phyloP scores from a whole-genome alignment of 345 rosid species.

The Angophora floribunda region DNA sequence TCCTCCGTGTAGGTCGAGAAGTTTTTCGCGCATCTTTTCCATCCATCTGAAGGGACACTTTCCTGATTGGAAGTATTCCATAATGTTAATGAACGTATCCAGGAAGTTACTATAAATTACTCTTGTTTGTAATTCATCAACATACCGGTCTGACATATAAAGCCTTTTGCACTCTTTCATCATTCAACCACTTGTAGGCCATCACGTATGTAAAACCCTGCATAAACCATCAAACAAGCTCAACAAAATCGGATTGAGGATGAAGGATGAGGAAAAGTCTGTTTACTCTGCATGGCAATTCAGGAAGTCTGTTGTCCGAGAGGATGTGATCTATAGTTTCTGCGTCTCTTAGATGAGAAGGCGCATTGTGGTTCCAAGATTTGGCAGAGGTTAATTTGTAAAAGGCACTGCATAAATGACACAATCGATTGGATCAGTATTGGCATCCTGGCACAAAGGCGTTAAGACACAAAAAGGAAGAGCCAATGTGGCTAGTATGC shows the following conservation, averaged over 20 bases:
- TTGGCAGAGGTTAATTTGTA: slow-evolving; percentile 22
- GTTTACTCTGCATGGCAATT: slow-evolving; percentile 12
- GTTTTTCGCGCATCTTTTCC: slow-evolving; percentile 15
- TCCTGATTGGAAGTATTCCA: not conserved
- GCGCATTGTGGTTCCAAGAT: slow-evolving; percentile 33
- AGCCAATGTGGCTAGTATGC: not conserved
- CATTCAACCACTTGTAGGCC: slow-evolving; percentile 22
- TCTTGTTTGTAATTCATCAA: not conserved
- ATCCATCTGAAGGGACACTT: not conserved
- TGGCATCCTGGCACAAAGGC: not conserved
- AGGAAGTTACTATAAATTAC: not conserved
- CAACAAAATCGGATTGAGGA: not conserved
- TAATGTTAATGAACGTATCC: not conserved
- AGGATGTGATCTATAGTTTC: not conserved
- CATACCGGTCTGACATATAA: slow-evolving; percentile 13
- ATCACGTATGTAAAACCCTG: slow-evolving; percentile 21
- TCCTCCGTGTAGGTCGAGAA: slow-evolving; percentile 11
- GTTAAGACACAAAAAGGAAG: not conserved
- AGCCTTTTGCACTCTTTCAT: slow-evolving; percentile 8
- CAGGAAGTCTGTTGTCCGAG: slow-evolving; percentile 7
- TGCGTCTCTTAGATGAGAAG: slow-evolving; percentile 7
- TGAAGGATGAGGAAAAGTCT: not conserved
- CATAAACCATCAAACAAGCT: not conserved
- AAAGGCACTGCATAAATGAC: slow-evolving; percentile 13
- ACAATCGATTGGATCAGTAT: not conserved